Evolutionary conservation across 805 yeast species (phyloP).

Genomic region (Dipodascopsis uninucleata): DNA sequence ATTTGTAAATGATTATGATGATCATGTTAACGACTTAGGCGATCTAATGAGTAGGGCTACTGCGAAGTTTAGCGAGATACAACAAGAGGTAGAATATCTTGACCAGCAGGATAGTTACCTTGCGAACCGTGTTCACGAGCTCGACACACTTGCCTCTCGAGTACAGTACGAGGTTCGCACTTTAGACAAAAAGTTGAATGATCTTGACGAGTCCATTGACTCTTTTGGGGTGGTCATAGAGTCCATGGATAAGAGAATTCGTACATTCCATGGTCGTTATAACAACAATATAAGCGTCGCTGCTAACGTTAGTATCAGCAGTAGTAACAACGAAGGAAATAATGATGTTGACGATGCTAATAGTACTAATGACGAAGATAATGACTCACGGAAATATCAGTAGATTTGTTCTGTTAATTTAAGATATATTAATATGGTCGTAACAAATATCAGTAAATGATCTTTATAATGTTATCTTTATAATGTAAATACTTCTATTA

Average conservation of each 20-base stretch:
- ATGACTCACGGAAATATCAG: no score
- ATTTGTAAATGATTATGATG: conserved; percentile 8
- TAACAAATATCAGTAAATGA: no score
- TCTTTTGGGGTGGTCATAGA: conserved; percentile 43
- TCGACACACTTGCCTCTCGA: conserved; percentile 55
- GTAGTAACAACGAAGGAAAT: no score
- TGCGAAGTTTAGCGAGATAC: conserved; percentile 8
- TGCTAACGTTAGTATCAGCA: no score
- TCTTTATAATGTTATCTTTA: no score
- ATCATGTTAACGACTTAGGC: conserved; percentile 9
- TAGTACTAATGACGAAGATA: no score
- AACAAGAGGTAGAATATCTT: conserved; percentile 23
- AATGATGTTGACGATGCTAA: no score
- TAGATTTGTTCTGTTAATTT: no score
- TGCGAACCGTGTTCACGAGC: conserved; percentile 43
- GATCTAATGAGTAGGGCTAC: conserved; percentile 28
- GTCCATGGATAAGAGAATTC: conserved; percentile 34
- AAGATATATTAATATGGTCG: no score
- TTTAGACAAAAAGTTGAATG: conserved; percentile 57
- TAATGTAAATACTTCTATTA: no score
- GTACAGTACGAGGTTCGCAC: conserved; percentile 63
- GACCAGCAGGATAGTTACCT: conserved; percentile 28
- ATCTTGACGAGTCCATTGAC: conserved; percentile 59
- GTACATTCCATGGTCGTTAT: background rate
- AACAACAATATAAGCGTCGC: no score